These are phyloP conservation scores for Cornus kousa DNA, from an alignment of 148 eudicot species.

Conservation along the genomic window DNA sequence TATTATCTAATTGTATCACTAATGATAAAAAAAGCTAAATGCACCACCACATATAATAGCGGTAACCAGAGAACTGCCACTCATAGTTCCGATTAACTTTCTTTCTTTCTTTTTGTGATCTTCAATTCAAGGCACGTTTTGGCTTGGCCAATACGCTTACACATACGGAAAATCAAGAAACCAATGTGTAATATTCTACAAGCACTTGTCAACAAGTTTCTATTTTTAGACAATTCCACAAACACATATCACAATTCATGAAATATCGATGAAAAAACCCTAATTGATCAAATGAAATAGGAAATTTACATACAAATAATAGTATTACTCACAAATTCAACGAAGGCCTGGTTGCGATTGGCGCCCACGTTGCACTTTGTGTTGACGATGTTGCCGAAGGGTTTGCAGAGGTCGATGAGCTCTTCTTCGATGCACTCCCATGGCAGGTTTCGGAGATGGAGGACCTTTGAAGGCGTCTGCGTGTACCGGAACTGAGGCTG, in stretches of 20 bases:
- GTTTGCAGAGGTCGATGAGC: slow-evolving; percentile 57
- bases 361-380: slow-evolving; percentile 79
- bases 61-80: no score
- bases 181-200: not conserved
- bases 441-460: slow-evolving; percentile 69
- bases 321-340: slow-evolving; percentile 49
- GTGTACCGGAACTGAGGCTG: slow-evolving; percentile 68
- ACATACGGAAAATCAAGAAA: no score
- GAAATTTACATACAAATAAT: not conserved
- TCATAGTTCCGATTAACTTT: no score
- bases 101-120: no score
- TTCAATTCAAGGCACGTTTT: no score
- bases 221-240: not conserved
- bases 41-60: no score
- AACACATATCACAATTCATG: not conserved
- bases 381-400: slow-evolving; percentile 66
- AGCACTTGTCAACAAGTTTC: not conserved
- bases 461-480: slow-evolving; percentile 74
- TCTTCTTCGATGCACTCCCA: slow-evolving; percentile 78
- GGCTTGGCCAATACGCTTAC: no score
- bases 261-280: not conserved
- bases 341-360: slow-evolving; percentile 74
- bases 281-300: not conserved
- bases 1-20: no score
- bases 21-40: no score